Evolutionary conservation across 192 early-diverging fungal genomes (phyloP).

Genomic region (Coemansia aciculifera): DNA sequence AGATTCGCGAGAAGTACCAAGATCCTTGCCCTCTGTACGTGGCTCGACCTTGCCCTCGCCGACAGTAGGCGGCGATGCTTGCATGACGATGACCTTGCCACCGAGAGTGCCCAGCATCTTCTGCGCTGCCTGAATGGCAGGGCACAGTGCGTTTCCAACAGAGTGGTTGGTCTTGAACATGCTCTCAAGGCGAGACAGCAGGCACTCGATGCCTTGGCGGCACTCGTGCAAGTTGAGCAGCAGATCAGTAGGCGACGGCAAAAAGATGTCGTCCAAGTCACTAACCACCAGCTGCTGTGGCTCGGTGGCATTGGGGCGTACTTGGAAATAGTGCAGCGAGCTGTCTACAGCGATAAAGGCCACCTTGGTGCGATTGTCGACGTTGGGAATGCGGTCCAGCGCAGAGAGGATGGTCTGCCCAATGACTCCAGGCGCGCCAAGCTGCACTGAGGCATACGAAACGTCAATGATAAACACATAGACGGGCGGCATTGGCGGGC

Average conservation of each 20-base stretch:
- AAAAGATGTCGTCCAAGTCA: conserved; percentile 85
- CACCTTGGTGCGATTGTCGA: conserved; percentile 84
- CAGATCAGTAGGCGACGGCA: conserved; percentile 88
- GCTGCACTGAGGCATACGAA: conserved; percentile 84
- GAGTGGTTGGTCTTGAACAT: conserved; percentile 87
- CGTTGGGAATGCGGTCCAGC: conserved; percentile 83
- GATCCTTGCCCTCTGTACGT: conserved; percentile 82
- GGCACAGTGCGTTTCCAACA: conserved; percentile 76
- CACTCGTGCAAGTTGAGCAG: conserved; percentile 87
- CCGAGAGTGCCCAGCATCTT: conserved; percentile 82
- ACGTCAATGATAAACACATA: conserved; percentile 95
- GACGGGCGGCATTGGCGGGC: conserved; percentile 95
- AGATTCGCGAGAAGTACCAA: conserved; percentile 90
- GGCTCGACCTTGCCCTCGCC: conserved; percentile 78
- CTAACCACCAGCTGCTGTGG: conserved; percentile 94
- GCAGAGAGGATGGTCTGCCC: conserved; percentile 78
- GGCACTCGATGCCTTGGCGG: conserved; percentile 65
- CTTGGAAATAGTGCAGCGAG: conserved; percentile 88
- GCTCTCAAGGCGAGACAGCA: conserved; percentile 71
- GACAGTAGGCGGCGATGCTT: conserved; percentile 78
- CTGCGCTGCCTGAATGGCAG: conserved; percentile 79
- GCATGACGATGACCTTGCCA: conserved; percentile 86
- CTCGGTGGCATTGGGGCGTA: conserved; percentile 68
- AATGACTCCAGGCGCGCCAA: conserved; percentile 78
- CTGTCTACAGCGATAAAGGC: conserved; percentile 90